Conservation (phyloP, 2,329 filamentous ascomycete species). For the Paracorniculantispora psalliotae region DNA sequence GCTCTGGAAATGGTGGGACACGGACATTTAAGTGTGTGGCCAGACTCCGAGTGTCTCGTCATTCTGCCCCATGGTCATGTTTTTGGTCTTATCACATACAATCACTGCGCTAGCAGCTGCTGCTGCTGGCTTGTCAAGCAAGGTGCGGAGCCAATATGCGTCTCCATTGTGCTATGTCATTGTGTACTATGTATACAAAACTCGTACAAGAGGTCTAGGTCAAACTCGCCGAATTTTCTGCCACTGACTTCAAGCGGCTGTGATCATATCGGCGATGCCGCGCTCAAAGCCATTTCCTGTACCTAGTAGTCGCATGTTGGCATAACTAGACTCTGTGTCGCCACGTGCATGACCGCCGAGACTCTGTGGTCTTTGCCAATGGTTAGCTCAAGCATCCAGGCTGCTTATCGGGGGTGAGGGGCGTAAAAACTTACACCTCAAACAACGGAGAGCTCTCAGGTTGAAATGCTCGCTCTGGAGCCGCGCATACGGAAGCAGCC, state of each 20-base stretch:
- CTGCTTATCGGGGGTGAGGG: too few relatives aligned
- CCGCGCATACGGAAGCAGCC: not conserved
- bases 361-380: not conserved
- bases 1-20: too few relatives aligned
- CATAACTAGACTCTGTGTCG: slow-evolving; percentile 5
- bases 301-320: not conserved
- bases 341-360: not conserved
- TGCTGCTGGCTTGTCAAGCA: too few relatives aligned
- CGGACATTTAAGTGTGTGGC: too few relatives aligned
- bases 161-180: not conserved
- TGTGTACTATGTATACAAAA: slow-evolving; percentile 12
- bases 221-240: not conserved
- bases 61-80: too few relatives aligned
- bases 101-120: too few relatives aligned
- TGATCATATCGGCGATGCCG: slow-evolving; percentile 9
- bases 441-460: not conserved
- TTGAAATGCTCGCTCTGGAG: not conserved
- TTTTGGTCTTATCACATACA: too few relatives aligned
- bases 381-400: too few relatives aligned
- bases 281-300: not conserved
- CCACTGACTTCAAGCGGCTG: not conserved
- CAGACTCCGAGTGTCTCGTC: too few relatives aligned
- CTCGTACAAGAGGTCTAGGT: not conserved
- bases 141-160: too few relatives aligned
- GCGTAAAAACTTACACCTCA: slow-evolving; percentile 1